Base-by-base conservation (phyloP, 192 early-diverging fungal genomes). In the Coemansia sp. region DNA sequence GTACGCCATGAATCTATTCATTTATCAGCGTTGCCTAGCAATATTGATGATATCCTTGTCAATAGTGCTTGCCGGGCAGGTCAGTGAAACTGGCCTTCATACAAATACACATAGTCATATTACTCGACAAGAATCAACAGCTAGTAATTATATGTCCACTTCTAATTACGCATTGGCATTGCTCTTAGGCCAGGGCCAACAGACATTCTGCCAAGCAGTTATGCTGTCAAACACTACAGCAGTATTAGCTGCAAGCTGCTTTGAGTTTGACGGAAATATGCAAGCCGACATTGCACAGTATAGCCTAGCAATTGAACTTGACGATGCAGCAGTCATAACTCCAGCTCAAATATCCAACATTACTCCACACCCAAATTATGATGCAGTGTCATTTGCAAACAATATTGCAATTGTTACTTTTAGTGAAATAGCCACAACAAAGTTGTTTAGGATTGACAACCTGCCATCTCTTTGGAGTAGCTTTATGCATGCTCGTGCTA, bases 381-480 rank as follows among this genome's bases (percentile, higher is more conserved):
- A 74, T 12, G 29, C 61, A 18, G 18, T 41, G 18, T 57, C 57
- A 22, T 74, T 62, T 68, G 66, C 62, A 38, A 74, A 74, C 39
- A 74, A 74, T 54, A 57, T 45, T 57, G 54, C 47, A 19, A 43
- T 38, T 35, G 27, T 23, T 57, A 56, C 18, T 19, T 57, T 38
- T 38, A 27, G n/a, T 18, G 20, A 57, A 12, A 39, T 37, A 39
- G 1, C 45, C 14, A 32, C 32, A 32, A 32, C 32, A 32, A 32
- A 32, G 32, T 32, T 16, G 1, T 12, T 32, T n/a, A 12, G 27
- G 9, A 63, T 69, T 53, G 29, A 38, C 11, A 61, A 59, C 13
- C 26, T 56, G 2, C 45, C 68, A 4, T 52, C 48, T n/a, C 39
- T 38, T 23, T 63, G 56, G 61, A 19, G 54, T 2, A 51, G 24